phyloP scores from a whole-genome alignment of 2,329 filamentous ascomycete species.

The Trichophyton benhamiae region DNA sequence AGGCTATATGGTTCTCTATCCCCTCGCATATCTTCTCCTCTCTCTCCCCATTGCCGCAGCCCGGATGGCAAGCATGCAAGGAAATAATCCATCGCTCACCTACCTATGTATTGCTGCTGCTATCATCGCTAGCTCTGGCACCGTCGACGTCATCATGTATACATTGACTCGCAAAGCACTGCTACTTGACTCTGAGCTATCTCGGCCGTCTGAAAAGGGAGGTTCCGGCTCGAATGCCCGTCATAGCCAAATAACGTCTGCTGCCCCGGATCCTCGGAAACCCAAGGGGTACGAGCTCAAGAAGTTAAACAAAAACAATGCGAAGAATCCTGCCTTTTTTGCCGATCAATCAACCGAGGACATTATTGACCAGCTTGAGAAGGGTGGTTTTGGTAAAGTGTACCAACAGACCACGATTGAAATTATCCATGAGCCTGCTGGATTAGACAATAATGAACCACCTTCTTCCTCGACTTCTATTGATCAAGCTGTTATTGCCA shows the following conservation, averaged over 20 bases:
- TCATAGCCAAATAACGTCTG: conserved; percentile 11
- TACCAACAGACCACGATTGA: conserved; percentile 36
- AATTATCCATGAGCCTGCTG: conserved; percentile 26
- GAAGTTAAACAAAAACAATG: conserved; percentile 1
- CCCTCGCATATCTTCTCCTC: conserved; percentile 44
- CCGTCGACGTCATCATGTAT: conserved; percentile 48
- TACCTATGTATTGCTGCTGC: conserved; percentile 43
- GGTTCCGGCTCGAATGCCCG: conserved; percentile 17
- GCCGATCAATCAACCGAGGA: conserved; percentile 33
- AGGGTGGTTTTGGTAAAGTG: conserved; percentile 28
- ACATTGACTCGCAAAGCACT: conserved; percentile 45
- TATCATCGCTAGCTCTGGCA: conserved; percentile 47
- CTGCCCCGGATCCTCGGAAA: conserved; percentile 9
- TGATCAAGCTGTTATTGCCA: background rate
- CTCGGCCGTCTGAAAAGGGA: conserved; percentile 9
- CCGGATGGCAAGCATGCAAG: conserved; percentile 31
- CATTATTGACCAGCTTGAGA: conserved; percentile 28
- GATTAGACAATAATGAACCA: background rate
- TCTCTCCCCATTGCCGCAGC: conserved; percentile 51
- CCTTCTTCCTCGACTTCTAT: background rate
- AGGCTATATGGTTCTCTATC: conserved; percentile 38
- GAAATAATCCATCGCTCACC: conserved; percentile 23
- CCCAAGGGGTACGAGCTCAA: conserved; percentile 2
- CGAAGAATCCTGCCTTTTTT: conserved; percentile 13
- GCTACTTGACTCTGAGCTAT: conserved; percentile 37